Conservation (phyloP, 140 eudicot genomes). For the Stevia rebaudiana region DNA sequence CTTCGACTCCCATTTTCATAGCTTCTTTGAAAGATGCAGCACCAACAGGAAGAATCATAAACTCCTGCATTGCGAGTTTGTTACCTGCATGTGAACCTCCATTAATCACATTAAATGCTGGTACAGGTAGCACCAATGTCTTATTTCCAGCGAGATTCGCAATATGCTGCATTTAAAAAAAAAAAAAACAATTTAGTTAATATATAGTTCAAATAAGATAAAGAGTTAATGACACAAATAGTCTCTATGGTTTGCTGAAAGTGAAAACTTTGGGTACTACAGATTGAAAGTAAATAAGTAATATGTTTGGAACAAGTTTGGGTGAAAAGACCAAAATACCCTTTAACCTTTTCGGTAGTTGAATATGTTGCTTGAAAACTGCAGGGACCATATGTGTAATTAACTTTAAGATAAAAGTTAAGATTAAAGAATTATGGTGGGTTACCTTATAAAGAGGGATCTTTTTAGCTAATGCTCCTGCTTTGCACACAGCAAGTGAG, state of each 20-base stretch:
- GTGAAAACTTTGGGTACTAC: no score
- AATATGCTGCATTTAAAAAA: background rate
- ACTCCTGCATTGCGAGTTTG: background rate
- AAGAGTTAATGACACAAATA: no score
- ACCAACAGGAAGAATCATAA: background rate
- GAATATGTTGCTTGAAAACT: no score
- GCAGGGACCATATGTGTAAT: no score
- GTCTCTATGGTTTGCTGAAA: no score
- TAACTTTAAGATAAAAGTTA: background rate
- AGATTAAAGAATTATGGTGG: background rate
- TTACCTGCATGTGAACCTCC: background rate
- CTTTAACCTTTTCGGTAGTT: no score
- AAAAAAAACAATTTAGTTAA: background rate
- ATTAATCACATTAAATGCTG: background rate
- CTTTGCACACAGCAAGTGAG: background rate
- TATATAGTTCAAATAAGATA: background rate
- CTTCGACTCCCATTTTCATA: background rate
- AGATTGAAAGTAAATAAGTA: no score
- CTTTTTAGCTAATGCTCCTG: background rate
- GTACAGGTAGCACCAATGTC: background rate
- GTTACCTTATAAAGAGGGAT: background rate
- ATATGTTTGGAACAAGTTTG: no score
- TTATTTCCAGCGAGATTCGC: background rate
- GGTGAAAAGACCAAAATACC: no score
- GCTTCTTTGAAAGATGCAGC: background rate